Base-by-base conservation (phyloP, 306 rosid genomes). In the Cucumis melo region DNA sequence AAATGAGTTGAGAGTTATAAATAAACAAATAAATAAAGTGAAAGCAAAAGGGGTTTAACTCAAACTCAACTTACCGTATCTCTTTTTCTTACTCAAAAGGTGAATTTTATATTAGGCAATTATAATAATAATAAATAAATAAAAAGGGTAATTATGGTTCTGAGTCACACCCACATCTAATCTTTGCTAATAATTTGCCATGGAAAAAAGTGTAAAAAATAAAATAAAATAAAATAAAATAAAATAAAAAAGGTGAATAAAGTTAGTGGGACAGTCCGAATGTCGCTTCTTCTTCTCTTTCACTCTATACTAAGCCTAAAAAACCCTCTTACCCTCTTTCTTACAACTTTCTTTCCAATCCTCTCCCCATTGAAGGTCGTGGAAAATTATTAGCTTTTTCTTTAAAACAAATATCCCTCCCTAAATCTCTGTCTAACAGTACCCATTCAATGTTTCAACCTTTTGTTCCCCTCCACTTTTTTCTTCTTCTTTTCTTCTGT, bases 231-330 rank as follows among this genome's bases (percentile, higher is more conserved):
- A 2, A 20, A 54, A 70, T 80, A 86, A 87, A 83, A 57, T 5
- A 27, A 27, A 41, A 7, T 20, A 57, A 55, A 80, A 90, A 87
- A 85, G 90, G 86, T 82, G 92, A 81, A 81, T 74, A 87, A 86
- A 93, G 92, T 76, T 42, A 58, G 96, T 91, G 98, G 96, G 97
- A 89, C 98, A 91, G 87, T 91, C 96, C 93, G 92, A 89, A 93
- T 93, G 96, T 89, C 97, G 89, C 93, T 78, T 83, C 84, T 78
- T 83, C 84, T 71, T 36, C 79, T 81, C 74, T 78, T 82, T 76
- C 72, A 17, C 39, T 29, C 27, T 20, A 32, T 32, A 29, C 54
- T 24, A 9, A 54, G 64, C 60, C 60, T 68, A 66, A 68, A 7
- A 34, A 7, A 46, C 8, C 21, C 39, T 21, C 34, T 66, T 19